phyloP scores from a whole-genome alignment of 192 early-diverging fungal species.

The Backusella circina region DNA sequence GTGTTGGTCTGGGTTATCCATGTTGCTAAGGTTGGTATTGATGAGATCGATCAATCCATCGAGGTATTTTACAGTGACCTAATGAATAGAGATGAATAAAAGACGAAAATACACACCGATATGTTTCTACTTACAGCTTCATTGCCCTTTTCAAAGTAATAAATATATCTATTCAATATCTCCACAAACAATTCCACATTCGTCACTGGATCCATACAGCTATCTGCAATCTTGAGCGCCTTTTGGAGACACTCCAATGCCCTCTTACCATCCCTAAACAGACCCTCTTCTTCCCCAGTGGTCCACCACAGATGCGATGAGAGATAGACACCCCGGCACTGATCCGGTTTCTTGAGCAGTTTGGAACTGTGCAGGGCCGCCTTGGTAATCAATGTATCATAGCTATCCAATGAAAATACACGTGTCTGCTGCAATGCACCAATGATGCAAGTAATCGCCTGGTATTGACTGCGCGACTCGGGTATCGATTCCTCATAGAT shows the following conservation, averaged over 20 bases:
- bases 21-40: conserved; percentile 72
- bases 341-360: conserved; percentile 91
- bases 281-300: conserved; percentile 43
- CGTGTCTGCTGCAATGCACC: conserved; percentile 79
- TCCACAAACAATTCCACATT: conserved; percentile 95
- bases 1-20: conserved; percentile 71
- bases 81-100: too few relatives aligned
- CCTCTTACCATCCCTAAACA: conserved; percentile 83
- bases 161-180: conserved; percentile 91
- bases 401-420: conserved; percentile 86
- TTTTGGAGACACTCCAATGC: conserved; percentile 93
- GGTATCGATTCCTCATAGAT: conserved; percentile 96
- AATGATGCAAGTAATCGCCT: conserved; percentile 86
- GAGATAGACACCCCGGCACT: conserved; percentile 81
- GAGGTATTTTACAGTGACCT: conserved; percentile 90
- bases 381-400: conserved; percentile 94
- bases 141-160: conserved; percentile 92
- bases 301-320: conserved; percentile 94
- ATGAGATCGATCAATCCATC: conserved; percentile 95
- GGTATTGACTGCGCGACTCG: conserved; percentile 87
- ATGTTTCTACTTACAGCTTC: conserved; percentile 65
- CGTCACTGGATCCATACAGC: conserved; percentile 84
- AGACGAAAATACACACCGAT: too few relatives aligned
- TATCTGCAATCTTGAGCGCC: conserved; percentile 92
- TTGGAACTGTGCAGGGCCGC: conserved; percentile 86